Percentiles rank a stretch among this genome's conserved stretches.
These are phyloP conservation scores for Oemleria cerasiformis DNA, from an alignment of 306 rosid species.

Conservation along the genomic window DNA sequence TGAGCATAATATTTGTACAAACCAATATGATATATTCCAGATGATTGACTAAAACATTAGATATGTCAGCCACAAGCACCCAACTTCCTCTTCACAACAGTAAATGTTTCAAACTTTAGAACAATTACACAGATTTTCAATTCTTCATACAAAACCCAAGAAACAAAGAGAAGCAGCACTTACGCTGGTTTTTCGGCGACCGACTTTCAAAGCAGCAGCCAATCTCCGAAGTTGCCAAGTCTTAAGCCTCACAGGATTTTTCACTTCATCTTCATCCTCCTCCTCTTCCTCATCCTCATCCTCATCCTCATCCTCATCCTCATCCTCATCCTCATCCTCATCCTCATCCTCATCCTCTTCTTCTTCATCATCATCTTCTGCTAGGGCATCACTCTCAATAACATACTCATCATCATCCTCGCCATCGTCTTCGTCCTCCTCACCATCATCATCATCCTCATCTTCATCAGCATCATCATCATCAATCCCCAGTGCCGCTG, in stretches of 20 bases:
- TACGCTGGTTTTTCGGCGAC: slow-evolving; percentile 85
- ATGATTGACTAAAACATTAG: no score
- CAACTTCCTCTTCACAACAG: neutral
- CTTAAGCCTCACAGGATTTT: slow-evolving; percentile 46
- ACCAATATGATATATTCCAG: no score
- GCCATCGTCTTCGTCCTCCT: slow-evolving; percentile 15
- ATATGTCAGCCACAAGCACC: no score
- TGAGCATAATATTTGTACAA: no score
- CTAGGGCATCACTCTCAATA: neutral
- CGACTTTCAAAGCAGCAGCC: slow-evolving; percentile 72
- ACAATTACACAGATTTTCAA: neutral
- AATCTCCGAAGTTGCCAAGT: slow-evolving; percentile 79
- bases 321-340: slow-evolving; percentile 9
- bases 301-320: slow-evolving; percentile 20
- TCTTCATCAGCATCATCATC: slow-evolving; percentile 29
- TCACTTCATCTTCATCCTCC: slow-evolving; percentile 30
- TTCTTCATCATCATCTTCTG: slow-evolving; percentile 20
- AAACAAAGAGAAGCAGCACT: slow-evolving; percentile 22
- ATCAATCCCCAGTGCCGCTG: slow-evolving; percentile 42
- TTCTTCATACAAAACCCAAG: neutral
- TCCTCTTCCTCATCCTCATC: slow-evolving; percentile 21
- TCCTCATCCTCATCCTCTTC: slow-evolving; percentile 26
- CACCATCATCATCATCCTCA: slow-evolving; percentile 13
- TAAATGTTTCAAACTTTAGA: neutral
- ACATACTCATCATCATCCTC: slow-evolving; percentile 24